Evolutionary conservation across 768 basidiomycete species (phyloP).

Genomic region (Nidularia sp.): DNA sequence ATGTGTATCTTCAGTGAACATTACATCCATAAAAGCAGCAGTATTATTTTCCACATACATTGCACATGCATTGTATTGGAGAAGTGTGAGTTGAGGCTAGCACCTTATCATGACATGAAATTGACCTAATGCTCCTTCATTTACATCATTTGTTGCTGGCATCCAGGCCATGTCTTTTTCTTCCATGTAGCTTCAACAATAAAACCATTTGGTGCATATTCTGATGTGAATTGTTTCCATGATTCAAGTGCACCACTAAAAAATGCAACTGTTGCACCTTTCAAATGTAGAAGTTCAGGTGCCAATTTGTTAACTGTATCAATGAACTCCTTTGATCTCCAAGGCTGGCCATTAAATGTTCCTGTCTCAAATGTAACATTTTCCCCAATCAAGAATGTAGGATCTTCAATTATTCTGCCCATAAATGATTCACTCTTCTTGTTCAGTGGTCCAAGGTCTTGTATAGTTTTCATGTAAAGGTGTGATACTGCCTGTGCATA

Average conservation of each 20-base stretch:
- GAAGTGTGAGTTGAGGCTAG: background rate
- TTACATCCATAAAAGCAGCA: constrained; percentile 7
- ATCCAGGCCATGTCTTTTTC: constrained; percentile 7
- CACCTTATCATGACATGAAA: background rate
- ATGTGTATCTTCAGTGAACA: constrained; percentile 6
- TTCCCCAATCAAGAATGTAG: constrained; percentile 12
- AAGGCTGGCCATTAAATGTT: constrained; percentile 15
- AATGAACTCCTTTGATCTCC: constrained; percentile 14
- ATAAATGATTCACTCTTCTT: constrained; percentile 9
- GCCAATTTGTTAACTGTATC: constrained; percentile 7
- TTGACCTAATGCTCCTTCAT: constrained; percentile 10
- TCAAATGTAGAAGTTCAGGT: constrained; percentile 10
- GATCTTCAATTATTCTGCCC: no score
- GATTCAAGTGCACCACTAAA: constrained; percentile 16
- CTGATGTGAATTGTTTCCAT: constrained; percentile 13
- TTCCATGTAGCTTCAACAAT: constrained; percentile 7
- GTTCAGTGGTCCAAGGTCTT: constrained; percentile 18
- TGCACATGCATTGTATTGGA: constrained; percentile 4
- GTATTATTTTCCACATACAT: constrained; percentile 10
- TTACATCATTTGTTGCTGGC: constrained; percentile 13
- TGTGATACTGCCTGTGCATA: constrained; percentile 15
- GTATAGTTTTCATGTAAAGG: constrained; percentile 20
- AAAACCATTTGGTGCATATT: constrained; percentile 10
- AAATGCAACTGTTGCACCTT: constrained; percentile 13
- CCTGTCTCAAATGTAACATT: constrained; percentile 6